Conservation (phyloP, 1,284 basidiomycete genomes). For the Malassezia obtusa region DNA sequence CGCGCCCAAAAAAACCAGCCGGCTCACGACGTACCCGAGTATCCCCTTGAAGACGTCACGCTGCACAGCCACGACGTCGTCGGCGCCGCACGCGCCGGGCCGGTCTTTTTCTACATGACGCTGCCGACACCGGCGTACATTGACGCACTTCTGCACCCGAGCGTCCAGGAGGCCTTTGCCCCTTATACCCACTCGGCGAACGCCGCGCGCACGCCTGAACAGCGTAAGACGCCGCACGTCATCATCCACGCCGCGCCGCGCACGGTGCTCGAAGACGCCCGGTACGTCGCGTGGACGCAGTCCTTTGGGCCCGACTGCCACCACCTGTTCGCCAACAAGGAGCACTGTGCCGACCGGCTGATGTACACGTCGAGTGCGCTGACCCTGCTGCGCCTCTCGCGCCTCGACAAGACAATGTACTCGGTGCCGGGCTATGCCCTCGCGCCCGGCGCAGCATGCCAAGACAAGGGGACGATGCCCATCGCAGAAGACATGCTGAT, state of each 20-base stretch:
- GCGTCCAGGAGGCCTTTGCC: constrained; percentile 51
- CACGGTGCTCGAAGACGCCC: constrained; percentile 55
- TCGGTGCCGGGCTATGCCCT: constrained; percentile 56
- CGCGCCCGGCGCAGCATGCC: neutral
- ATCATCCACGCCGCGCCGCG: constrained; percentile 35
- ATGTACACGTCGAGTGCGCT: constrained; percentile 67
- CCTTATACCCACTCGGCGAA: constrained; percentile 44
- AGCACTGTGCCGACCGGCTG: constrained; percentile 59
- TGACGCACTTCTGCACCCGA: constrained; percentile 53
- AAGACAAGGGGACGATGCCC: neutral
- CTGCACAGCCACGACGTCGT: constrained; percentile 27
- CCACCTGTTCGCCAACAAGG: constrained; percentile 53
- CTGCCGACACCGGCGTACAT: constrained; percentile 60
- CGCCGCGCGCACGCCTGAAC: constrained; percentile 30
- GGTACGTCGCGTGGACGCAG: constrained; percentile 65
- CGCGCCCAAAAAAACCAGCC: constrained; percentile 1
- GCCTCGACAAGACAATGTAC: constrained; percentile 67
- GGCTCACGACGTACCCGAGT: constrained; percentile 46
- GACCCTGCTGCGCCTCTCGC: constrained; percentile 62
- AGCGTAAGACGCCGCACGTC: constrained; percentile 52
- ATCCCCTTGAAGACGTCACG: constrained; percentile 18
- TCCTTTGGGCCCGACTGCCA: constrained; percentile 57
- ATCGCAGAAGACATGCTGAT: constrained; percentile 17
- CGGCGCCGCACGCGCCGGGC: constrained; percentile 60
- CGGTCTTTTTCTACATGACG: constrained; percentile 55